Conservation (phyloP, 75 land plant species). For the Larix kaempferi region DNA sequence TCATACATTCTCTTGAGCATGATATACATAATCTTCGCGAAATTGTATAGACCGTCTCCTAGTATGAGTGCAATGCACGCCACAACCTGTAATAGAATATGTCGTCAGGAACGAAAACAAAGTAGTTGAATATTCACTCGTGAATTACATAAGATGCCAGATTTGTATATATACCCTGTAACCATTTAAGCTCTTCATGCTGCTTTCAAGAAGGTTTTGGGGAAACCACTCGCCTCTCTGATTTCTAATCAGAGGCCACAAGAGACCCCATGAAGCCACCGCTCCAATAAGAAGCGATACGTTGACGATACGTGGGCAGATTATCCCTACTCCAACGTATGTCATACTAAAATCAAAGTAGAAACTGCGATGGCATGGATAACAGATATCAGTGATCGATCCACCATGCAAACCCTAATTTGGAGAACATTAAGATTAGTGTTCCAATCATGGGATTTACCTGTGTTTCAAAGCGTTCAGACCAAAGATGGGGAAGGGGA, state of each 20-base stretch:
- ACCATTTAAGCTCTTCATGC: slow-evolving; percentile 83
- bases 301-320: slow-evolving; percentile 24
- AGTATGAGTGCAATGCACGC: slow-evolving; percentile 21
- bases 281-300: neutral
- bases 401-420: neutral
- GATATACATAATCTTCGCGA: slow-evolving; percentile 25
- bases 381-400: neutral
- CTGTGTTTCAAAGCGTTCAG: slow-evolving; percentile 56
- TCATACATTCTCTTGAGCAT: no score
- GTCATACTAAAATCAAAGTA: slow-evolving; percentile 4
- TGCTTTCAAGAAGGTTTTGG: slow-evolving; percentile 34
- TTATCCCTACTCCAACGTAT: slow-evolving; percentile 45
- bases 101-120: neutral
- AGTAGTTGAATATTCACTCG: neutral
- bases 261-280: no score
- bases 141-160: no score
- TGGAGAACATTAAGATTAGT: neutral
- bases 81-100: slow-evolving; percentile 10
- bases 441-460: slow-evolving; percentile 5
- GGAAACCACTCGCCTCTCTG: slow-evolving; percentile 80
- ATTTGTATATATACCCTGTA: slow-evolving; percentile 87
- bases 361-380: neutral
- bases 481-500: slow-evolving; percentile 89
- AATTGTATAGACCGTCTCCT: slow-evolving; percentile 31
- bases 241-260: slow-evolving; percentile 42